Base-by-base conservation (phyloP, 352 stramenopile species). In the Phytopythium litorale region DNA sequence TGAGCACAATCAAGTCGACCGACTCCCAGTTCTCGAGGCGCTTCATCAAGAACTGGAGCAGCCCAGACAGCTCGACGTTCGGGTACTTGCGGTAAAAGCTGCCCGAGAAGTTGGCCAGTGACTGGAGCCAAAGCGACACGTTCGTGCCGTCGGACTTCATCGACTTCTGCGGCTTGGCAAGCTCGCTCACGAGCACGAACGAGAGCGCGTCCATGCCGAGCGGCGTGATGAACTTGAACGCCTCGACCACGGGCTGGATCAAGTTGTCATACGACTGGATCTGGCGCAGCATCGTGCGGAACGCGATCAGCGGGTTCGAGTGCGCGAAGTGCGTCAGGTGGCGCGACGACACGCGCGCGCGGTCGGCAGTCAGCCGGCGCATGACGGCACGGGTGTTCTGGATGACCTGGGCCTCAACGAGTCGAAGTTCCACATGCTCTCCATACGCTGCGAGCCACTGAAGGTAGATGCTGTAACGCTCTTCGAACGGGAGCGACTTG, bases 181-280 rank as follows among this genome's bases (percentile, higher is more conserved):
- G 70, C 68, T 97, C 89, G 59, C 81, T 87, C 9, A 98, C 81
- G 28, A 99, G 85, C 59, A 97, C 92, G 64, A 96, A 98, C 25
- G 89, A 96, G 12, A 99, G 75, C 23, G 98, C 94, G 75, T 99
- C 96, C 72, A 98, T 92, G 21, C 89, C 89, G 21, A 99, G 75
- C 16, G 90, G 89, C 7, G 94, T 97, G 19, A 98, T 81, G 65
- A 96, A 98, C 62, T 97, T 94, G 68, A 98, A 94, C n/a, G 87
- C 91, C 63, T 99, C 94, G 8, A 99, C 93, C 60, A 98, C 96
- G 16, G 97, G 92, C 63, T 97, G 79, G 56, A 99, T 98, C 61
- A 99, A 73, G 67, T 99, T 99, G 61, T 98, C 96, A 66, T 99
- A 99, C 70, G 92, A 98, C 71, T 98, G 94, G 71, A 98, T 98